A percentile compares a stretch with the other conserved stretches of the same genome.
Evolutionary conservation across 1,139 yeast species (phyloP).

Genomic region (Diutina rugosa): DNA sequence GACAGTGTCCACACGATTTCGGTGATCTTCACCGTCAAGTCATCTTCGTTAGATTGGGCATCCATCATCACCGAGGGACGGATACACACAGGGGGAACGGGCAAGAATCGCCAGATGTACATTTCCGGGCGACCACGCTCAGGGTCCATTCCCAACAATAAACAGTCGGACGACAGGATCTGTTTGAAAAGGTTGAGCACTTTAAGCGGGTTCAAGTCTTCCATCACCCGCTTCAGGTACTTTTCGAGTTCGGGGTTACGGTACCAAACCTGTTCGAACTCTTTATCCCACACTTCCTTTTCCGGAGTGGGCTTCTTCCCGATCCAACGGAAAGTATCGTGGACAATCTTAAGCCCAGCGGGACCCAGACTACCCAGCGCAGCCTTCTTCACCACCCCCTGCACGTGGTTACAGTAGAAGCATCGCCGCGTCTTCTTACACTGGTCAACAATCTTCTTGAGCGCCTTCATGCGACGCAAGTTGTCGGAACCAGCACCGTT

Average conservation of each 20-base stretch:
- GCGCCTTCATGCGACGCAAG: conserved; percentile 76
- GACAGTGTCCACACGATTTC: conserved; percentile 96
- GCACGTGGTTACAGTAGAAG: conserved; percentile 70
- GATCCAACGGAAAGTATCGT: conserved; percentile 91
- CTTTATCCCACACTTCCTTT: conserved; percentile 75
- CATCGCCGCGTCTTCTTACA: conserved; percentile 94
- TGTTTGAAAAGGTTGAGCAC: conserved; percentile 81
- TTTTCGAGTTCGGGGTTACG: conserved; percentile 82
- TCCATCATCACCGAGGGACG: conserved; percentile 88
- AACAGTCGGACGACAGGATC: conserved; percentile 79
- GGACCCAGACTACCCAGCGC: conserved; percentile 76
- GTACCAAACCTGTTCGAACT: conserved; percentile 57
- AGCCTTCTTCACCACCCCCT: conserved; percentile 96
- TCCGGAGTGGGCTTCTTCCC: conserved; percentile 87
- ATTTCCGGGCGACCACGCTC: conserved; percentile 84
- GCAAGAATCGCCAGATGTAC: conserved; percentile 93
- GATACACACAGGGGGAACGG: conserved; percentile 98
- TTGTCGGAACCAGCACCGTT: conserved; percentile 72
- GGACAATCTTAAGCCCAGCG: conserved; percentile 89
- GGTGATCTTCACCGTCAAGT: conserved; percentile 86
- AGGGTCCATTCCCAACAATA: conserved; percentile 81
- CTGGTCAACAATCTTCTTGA: conserved; percentile 77
- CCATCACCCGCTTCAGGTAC: conserved; percentile 77
- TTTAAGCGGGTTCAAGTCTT: conserved; percentile 87
- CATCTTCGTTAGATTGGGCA: conserved; percentile 93